A percentile compares a stretch with the other conserved stretches of the same genome.
Conservation (phyloP, 2,329 filamentous ascomycete genomes). For the Epicoccum sorghinum region DNA sequence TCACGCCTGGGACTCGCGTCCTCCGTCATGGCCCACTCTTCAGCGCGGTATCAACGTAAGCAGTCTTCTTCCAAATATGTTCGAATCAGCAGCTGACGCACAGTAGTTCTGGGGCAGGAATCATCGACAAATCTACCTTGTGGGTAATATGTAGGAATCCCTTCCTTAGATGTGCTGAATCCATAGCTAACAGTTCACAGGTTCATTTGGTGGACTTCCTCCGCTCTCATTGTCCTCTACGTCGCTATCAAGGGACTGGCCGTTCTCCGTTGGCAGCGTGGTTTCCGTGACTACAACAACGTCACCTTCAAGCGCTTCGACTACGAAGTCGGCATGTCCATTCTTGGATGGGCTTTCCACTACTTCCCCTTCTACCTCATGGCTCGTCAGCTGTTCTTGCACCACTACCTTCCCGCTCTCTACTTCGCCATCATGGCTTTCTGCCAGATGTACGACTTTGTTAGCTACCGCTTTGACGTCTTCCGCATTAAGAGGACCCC, state of each 20-base stretch:
- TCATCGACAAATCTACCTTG: conserved; percentile 92
- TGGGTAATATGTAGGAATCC: conserved; percentile 68
- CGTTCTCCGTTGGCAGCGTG: conserved; percentile 91
- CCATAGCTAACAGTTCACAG: no score
- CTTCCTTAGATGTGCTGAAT: no score
- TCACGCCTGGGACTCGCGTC: conserved; percentile 97
- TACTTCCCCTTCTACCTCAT: conserved; percentile 99
- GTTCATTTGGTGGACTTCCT: conserved; percentile 86
- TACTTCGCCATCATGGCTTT: conserved; percentile 93
- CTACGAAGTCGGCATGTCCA: conserved; percentile 89
- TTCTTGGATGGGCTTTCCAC: conserved; percentile 95
- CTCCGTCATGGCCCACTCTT: conserved; percentile 89
- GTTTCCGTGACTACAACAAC: conserved; percentile 82
- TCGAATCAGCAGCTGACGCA: no score
- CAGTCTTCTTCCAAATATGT: no score
- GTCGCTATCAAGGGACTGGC: conserved; percentile 84
- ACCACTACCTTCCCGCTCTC: conserved; percentile 97
- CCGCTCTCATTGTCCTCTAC: conserved; percentile 77
- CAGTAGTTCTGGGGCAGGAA: conserved; percentile 85
- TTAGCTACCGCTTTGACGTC: conserved; percentile 72
- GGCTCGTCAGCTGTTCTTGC: conserved; percentile 96
- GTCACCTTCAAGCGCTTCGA: conserved; percentile 93
- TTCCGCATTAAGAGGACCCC: conserved; percentile 73
- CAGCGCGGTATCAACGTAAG: conserved; percentile 83
- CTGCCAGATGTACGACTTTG: conserved; percentile 87